These are phyloP conservation scores for Clavispora phyllophila DNA, from an alignment of 805 yeast genomes.

Conservation along the genomic window DNA sequence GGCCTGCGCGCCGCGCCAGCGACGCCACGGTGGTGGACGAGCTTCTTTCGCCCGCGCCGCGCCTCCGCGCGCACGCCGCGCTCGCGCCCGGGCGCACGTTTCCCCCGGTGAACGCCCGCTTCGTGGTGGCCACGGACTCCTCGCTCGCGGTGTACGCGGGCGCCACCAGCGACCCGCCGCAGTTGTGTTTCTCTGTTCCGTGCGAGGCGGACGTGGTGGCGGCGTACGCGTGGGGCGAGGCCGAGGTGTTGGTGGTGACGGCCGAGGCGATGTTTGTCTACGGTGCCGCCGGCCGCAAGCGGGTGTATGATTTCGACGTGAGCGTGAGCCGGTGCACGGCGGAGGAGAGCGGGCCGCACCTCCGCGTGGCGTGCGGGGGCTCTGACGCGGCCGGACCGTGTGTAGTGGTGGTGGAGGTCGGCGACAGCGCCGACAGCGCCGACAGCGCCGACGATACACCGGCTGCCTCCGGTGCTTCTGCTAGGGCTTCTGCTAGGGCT, in stretches of 20 bases:
- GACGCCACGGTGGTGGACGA: background rate
- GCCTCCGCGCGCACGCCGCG: background rate
- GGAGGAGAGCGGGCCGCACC: background rate
- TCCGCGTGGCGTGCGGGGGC: background rate
- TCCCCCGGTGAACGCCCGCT: background rate
- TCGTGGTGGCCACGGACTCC: background rate
- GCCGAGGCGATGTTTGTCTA: background rate
- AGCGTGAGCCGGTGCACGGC: background rate
- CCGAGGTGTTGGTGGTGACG: background rate
- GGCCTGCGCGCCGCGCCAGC: constrained; percentile 1
- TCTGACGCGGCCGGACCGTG: background rate
- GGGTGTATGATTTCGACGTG: background rate
- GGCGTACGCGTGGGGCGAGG: background rate
- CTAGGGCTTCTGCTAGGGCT: too few species aligned
- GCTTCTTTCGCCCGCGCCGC: background rate
- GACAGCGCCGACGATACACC: too few species aligned
- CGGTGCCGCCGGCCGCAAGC: background rate
- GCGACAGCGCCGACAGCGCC: too few species aligned
- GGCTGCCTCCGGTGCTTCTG: too few species aligned
- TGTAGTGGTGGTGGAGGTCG: background rate
- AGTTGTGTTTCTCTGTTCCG: background rate
- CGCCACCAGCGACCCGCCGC: too few species aligned
- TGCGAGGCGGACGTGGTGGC: background rate
- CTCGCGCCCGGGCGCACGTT: background rate
- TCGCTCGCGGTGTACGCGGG: background rate